These are phyloP conservation scores for Barnettozyma populi DNA, from an alignment of 805 yeast species.

Conservation along the genomic window DNA sequence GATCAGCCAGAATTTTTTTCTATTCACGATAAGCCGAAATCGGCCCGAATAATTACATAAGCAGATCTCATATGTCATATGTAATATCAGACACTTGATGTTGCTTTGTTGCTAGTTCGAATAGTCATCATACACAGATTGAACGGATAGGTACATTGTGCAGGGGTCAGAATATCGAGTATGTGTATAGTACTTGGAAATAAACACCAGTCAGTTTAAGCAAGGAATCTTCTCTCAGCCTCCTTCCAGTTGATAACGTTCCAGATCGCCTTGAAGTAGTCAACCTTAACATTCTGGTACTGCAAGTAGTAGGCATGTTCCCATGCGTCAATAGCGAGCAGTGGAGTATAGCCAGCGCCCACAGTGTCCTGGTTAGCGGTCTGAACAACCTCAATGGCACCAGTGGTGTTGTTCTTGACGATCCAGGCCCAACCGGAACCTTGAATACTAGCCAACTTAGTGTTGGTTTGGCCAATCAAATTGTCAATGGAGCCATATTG, in stretches of 20 bases:
- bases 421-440: slow-evolving; percentile 97
- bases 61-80: neutral
- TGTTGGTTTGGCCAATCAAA: slow-evolving; percentile 57
- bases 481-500: slow-evolving; percentile 73
- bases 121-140: neutral
- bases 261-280: slow-evolving; percentile 93
- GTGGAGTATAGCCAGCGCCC: slow-evolving; percentile 56
- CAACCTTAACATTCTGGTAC: slow-evolving; percentile 86
- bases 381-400: slow-evolving; percentile 72
- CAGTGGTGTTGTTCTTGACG: slow-evolving; percentile 72
- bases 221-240: slow-evolving; percentile 65
- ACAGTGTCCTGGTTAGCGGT: slow-evolving; percentile 87
- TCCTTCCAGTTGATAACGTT: slow-evolving; percentile 90
- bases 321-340: slow-evolving; percentile 93
- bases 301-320: slow-evolving; percentile 95
- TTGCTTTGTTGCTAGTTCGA: neutral
- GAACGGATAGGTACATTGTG: neutral
- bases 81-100: no score
- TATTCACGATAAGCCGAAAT: slow-evolving; percentile 7
- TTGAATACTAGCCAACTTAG: slow-evolving; percentile 78
- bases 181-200: neutral
- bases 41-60: neutral
- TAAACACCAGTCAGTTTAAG: slow-evolving; percentile 17
- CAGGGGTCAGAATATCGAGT: neutral
- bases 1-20: neutral